phyloP scores from a whole-genome alignment of 176 grass and related monocot species.

The Raddia distichophylla region DNA sequence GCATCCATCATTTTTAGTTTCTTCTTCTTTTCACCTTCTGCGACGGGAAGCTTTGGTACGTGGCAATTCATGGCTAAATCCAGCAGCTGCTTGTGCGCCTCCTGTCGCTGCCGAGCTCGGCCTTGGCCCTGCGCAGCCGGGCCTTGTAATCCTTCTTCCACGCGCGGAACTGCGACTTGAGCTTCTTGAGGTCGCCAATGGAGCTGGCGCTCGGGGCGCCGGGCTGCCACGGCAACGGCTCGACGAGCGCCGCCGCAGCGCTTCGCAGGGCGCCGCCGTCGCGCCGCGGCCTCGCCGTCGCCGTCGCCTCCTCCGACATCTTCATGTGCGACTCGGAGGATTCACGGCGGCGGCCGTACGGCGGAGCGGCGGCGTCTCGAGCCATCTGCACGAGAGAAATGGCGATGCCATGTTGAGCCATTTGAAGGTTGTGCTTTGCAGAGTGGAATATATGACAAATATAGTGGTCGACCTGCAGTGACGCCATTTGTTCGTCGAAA shows the following conservation, averaged over 20 bases:
- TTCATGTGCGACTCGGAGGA: background rate
- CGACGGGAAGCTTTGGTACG: background rate
- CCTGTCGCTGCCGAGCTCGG: conserved; percentile 22
- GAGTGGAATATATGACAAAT: background rate
- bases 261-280: background rate
- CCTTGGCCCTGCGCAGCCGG: conserved; percentile 30
- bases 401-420: too few species aligned
- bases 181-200: conserved; percentile 33
- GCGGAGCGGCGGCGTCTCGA: background rate
- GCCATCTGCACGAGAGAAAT: conserved; percentile 12
- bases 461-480: conserved; percentile 28
- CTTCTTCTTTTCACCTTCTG: background rate
- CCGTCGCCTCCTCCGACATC: background rate
- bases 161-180: conserved; percentile 45
- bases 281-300: background rate
- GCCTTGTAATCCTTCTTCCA: conserved; percentile 65
- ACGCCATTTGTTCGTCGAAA: conserved; percentile 45
- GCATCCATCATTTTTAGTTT: background rate
- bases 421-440: background rate
- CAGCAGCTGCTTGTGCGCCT: conserved; percentile 36
- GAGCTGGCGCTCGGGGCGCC: background rate
- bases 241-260: background rate
- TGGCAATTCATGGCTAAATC: conserved; percentile 19
- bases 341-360: background rate
- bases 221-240: conserved; percentile 14